Percentiles rank a stretch among this genome's conserved stretches.
phyloP scores from a whole-genome alignment of 495 filamentous ascomycete species.

The Letharia columbiana region DNA sequence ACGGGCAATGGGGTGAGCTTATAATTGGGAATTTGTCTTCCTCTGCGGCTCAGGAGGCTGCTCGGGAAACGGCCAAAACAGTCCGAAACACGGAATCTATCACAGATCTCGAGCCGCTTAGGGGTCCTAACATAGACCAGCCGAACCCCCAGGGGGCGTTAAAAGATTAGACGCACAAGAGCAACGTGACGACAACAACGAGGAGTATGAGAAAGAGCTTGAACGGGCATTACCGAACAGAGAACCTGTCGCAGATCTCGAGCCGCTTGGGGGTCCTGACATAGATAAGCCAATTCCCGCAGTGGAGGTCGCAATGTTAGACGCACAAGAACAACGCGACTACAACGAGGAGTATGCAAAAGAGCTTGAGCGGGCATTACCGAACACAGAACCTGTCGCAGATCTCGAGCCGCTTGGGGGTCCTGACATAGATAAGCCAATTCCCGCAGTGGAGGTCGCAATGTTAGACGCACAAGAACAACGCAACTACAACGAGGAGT shows the following conservation, averaged over 20 bases:
- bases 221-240: not conserved
- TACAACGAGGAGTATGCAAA: slow-evolving; percentile 12
- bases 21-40: not conserved
- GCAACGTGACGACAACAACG: slow-evolving; percentile 6
- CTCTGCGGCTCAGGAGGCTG: not conserved
- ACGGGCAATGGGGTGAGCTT: not conserved
- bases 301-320: slow-evolving; percentile 3
- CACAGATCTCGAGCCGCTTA: not conserved
- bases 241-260: not conserved
- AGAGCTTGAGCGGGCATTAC: slow-evolving; percentile 13
- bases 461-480: slow-evolving; percentile 11
- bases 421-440: not conserved
- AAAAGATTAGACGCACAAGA: slow-evolving; percentile 6
- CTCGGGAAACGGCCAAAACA: not conserved
- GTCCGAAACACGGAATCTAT: not conserved
- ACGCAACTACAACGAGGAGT: slow-evolving; percentile 12
- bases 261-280: not conserved
- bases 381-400: not conserved
- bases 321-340: slow-evolving; percentile 9
- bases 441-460: slow-evolving; percentile 4
- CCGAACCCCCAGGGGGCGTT: not conserved
- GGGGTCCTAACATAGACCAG: not conserved
- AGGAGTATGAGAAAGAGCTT: slow-evolving; percentile 16
- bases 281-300: slow-evolving; percentile 1
- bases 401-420: not conserved